A percentile compares a stretch with the other conserved stretches of the same genome.
Evolutionary conservation across 2,329 filamentous ascomycete genomes (phyloP).

Genomic region (Colletotrichum eleusines): DNA sequence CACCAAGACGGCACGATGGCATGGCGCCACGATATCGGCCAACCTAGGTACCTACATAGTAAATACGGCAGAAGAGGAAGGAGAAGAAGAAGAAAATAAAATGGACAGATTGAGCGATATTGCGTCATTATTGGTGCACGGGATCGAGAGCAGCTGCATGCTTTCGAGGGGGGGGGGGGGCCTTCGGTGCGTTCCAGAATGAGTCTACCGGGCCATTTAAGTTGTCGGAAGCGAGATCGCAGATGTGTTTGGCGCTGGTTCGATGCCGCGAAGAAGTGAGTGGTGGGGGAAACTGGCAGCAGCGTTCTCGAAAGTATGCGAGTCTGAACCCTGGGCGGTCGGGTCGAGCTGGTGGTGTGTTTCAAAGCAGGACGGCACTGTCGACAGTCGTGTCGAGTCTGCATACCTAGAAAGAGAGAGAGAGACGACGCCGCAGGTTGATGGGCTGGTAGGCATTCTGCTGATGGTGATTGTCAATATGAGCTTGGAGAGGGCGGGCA

Average conservation of each 20-base stretch:
- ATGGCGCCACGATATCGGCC: constrained; percentile 15
- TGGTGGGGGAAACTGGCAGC: background rate
- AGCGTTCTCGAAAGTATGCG: constrained; percentile 31
- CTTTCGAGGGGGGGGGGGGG: background rate
- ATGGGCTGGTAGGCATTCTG: constrained; percentile 5
- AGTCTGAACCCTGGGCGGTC: background rate
- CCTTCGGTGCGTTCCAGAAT: constrained; percentile 13
- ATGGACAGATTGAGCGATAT: background rate
- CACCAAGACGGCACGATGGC: background rate
- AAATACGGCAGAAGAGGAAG: constrained; percentile 18
- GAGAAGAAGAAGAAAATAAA: too few species aligned
- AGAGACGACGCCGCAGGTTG: background rate
- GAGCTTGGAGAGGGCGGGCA: constrained; percentile 17
- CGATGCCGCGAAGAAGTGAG: background rate
- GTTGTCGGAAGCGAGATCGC: background rate
- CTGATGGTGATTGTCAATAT: constrained; percentile 3
- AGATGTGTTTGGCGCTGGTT: constrained; percentile 15
- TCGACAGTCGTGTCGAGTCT: background rate
- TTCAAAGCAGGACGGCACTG: background rate
- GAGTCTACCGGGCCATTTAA: background rate
- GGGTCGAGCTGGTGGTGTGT: background rate
- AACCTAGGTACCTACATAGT: too few species aligned
- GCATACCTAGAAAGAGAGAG: background rate
- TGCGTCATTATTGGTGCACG: constrained; percentile 24
- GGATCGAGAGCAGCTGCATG: constrained; percentile 4